Conservation (phyloP, 768 basidiomycete species). For the Mycena leptocephala region DNA sequence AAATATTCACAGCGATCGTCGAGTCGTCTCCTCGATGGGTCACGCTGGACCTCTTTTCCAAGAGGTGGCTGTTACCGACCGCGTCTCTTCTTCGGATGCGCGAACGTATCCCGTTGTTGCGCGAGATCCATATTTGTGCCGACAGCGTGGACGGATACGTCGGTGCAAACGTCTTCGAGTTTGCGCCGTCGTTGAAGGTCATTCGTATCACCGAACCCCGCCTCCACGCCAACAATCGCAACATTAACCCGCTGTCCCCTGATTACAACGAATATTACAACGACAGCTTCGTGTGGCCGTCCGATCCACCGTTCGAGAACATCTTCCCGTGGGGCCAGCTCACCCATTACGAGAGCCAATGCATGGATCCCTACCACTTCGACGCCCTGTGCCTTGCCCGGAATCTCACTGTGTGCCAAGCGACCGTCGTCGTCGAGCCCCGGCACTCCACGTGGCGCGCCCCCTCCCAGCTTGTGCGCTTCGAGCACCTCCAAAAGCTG, state of each 20-base stretch:
- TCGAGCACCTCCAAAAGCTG: neutral
- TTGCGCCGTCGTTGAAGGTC: neutral
- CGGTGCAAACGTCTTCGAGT: neutral
- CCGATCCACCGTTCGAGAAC: neutral
- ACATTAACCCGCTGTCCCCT: neutral
- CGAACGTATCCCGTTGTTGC: neutral
- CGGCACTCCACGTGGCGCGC: neutral
- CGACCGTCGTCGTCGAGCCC: neutral
- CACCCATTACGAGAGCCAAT: neutral
- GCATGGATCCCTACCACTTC: neutral
- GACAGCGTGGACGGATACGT: no score
- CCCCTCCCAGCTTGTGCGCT: neutral
- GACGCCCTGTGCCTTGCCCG: neutral
- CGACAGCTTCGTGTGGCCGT: constrained; percentile 10
- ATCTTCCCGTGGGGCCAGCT: neutral
- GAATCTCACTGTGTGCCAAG: neutral
- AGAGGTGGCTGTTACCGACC: neutral
- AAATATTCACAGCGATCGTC: neutral
- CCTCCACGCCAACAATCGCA: constrained; percentile 14
- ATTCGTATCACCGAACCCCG: neutral
- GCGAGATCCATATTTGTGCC: neutral
- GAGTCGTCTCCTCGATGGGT: neutral
- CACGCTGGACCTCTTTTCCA: neutral
- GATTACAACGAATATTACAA: neutral
- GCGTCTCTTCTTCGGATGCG: neutral